Percentiles rank a stretch among this genome's conserved stretches.
Evolutionary conservation across 441 rosid genomes (phyloP).

Genomic region (Theobroma grandiflorum): DNA sequence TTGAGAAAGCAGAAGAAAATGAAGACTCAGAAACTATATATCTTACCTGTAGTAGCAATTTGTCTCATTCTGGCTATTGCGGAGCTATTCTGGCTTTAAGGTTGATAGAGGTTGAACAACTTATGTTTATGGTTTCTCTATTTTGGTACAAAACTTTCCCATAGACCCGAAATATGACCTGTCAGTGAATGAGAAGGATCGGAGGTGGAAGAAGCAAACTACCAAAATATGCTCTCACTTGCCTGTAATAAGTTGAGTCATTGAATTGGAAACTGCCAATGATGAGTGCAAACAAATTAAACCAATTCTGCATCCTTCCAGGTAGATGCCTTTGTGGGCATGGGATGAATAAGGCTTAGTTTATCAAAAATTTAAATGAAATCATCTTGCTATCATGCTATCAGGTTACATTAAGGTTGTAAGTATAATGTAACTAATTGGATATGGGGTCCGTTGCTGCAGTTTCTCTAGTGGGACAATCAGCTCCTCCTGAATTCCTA

Average conservation of each 20-base stretch:
- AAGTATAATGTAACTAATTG: neutral
- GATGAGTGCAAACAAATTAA: neutral
- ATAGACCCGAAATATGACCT: neutral
- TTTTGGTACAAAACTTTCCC: neutral
- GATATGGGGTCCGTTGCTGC: conserved; percentile 33
- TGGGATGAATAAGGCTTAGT: neutral
- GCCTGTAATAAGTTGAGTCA: neutral
- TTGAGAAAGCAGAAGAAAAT: neutral
- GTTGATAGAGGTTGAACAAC: neutral
- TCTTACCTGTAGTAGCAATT: neutral
- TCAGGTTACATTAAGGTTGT: neutral
- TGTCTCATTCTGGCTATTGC: neutral
- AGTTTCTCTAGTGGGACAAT: conserved; percentile 69
- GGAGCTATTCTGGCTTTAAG: neutral
- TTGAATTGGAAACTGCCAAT: neutral
- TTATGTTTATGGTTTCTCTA: too few species aligned
- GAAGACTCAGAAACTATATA: neutral
- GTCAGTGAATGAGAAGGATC: neutral
- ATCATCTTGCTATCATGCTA: neutral
- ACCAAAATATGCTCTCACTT: neutral
- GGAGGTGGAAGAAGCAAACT: neutral
- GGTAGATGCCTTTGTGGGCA: neutral
- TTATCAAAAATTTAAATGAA: neutral
- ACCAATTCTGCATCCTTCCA: neutral
- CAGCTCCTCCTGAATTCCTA: conserved; percentile 65